Base-by-base conservation (phyloP, 2,329 filamentous ascomycete genomes). In the Botrytis tulipae region DNA sequence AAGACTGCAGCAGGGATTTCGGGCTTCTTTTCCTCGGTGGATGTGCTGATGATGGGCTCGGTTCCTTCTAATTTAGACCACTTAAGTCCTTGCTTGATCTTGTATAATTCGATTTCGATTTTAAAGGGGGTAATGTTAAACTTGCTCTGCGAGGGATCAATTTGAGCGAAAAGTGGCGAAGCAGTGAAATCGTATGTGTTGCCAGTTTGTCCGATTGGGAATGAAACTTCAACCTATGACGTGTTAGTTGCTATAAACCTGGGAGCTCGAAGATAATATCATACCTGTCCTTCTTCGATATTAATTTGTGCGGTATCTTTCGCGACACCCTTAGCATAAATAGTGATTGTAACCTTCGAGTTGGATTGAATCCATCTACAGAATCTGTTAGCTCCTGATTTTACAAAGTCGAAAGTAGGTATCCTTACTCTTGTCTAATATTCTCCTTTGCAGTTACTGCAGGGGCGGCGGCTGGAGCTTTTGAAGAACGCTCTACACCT, bases 61-160 rank as follows among this genome's bases (percentile, higher is more conserved):
- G 75, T 76, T 44, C 78, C 76, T 80, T 82, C 78, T 14, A 78
- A 75, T 48, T 71, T 74, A 32, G 71, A 79, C 77, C 76, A 80
- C 75, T 79, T 81, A 29, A 73, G 67, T 10, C 91, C 91, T 0
- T 87, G 82, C 1, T 82, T 85, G 59, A 86, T 84, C 82, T 97
- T 97, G 75, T 86, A 86, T 25, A 97, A 86, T 18, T 84, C 87
- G 54, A 97, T 84, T 81, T 97, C 94, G 71, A 97, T 86, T 81
- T 97, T 97, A 79, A 90, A 93, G 1, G 91, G 86, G 60, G 92
- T 91, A 71, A 97, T 87, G 1, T 85, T 87, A 77, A 85, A 88
- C 62, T 86, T 91, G 32, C 89, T 93, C 46, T 86, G 82, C 1
- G 85, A 79, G 0, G 88, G 82, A 70, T 93, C 87, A 78, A 97